phyloP scores from a whole-genome alignment of 2,329 filamentous ascomycete genomes.

The Metarhizium sp. region DNA sequence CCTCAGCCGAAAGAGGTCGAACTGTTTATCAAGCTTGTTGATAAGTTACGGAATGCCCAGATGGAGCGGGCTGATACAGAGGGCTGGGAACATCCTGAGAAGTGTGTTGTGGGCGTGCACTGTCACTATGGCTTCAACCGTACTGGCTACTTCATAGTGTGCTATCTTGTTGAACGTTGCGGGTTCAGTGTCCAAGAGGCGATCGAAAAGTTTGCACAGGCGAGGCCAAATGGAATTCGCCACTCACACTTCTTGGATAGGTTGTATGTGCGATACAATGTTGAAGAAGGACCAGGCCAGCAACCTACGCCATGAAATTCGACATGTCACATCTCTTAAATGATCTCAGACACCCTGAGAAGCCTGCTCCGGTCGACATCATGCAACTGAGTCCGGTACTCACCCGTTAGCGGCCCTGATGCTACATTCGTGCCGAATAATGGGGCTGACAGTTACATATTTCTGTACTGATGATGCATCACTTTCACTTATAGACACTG shows the following conservation, averaged over 20 bases:
- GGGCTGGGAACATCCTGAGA: constrained; percentile 28
- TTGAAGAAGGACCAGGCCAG: neutral
- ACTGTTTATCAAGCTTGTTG: constrained; percentile 46
- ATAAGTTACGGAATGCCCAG: constrained; percentile 49
- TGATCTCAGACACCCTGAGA: neutral
- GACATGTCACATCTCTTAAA: no score
- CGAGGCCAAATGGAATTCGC: constrained; percentile 72
- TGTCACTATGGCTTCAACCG: constrained; percentile 96
- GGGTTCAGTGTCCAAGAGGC: constrained; percentile 65
- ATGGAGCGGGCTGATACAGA: constrained; percentile 23
- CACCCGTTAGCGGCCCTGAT: neutral
- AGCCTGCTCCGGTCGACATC: neutral
- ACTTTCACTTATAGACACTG: neutral
- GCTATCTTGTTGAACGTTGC: constrained; percentile 78
- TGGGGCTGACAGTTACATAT: neutral
- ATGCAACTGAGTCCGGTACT: neutral
- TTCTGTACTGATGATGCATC: neutral
- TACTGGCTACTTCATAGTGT: constrained; percentile 83
- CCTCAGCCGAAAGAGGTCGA: constrained; percentile 49
- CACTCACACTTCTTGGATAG: constrained; percentile 85
- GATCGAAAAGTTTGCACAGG: constrained; percentile 64
- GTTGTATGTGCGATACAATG: constrained; percentile 65
- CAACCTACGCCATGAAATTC: neutral
- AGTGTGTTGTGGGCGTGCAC: constrained; percentile 66
- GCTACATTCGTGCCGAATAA: neutral